phyloP scores from a whole-genome alignment of 768 basidiomycete genomes.

The Rhizopogon vinicolor region DNA sequence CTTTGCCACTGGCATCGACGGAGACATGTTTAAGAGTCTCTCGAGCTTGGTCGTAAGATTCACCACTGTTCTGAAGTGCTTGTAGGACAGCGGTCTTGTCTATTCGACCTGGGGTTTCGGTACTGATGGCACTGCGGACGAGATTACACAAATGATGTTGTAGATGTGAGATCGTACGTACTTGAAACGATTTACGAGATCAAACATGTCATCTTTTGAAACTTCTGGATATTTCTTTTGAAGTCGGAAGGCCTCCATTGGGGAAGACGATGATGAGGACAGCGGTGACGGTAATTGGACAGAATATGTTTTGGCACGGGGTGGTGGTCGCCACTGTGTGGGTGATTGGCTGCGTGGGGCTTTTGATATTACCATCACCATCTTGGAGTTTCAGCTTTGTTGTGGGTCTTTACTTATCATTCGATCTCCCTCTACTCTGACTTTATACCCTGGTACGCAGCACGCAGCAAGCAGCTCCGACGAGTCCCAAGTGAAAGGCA shows the following conservation, averaged over 20 bases:
- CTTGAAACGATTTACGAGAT: conserved; percentile 96
- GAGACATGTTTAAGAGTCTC: conserved; percentile 92
- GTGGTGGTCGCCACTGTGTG: conserved; percentile 9
- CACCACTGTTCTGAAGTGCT: conserved; percentile 71
- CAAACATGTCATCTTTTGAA: conserved; percentile 89
- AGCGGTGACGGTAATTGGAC: conserved; percentile 4
- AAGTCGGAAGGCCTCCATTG: conserved; percentile 80
- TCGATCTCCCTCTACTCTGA: background rate
- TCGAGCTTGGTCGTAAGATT: conserved; percentile 86
- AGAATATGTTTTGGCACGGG: conserved; percentile 6
- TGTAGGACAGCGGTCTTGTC: conserved; percentile 81
- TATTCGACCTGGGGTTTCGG: conserved; percentile 77
- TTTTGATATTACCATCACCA: conserved; percentile 1
- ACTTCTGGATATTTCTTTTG: conserved; percentile 93
- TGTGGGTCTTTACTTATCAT: background rate
- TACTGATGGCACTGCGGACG: conserved; percentile 55
- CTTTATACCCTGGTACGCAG: background rate
- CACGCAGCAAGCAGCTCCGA: background rate
- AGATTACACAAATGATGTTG: background rate
- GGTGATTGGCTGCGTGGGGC: conserved; percentile 6
- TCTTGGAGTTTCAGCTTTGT: background rate
- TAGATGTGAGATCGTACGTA: conserved; percentile 36
- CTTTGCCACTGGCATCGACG: conserved; percentile 91
- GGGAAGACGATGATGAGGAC: conserved; percentile 13
- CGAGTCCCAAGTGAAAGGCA: no score